These are phyloP conservation scores for Nemophila menziesii DNA, from an alignment of 257 asterid species.

Conservation along the genomic window DNA sequence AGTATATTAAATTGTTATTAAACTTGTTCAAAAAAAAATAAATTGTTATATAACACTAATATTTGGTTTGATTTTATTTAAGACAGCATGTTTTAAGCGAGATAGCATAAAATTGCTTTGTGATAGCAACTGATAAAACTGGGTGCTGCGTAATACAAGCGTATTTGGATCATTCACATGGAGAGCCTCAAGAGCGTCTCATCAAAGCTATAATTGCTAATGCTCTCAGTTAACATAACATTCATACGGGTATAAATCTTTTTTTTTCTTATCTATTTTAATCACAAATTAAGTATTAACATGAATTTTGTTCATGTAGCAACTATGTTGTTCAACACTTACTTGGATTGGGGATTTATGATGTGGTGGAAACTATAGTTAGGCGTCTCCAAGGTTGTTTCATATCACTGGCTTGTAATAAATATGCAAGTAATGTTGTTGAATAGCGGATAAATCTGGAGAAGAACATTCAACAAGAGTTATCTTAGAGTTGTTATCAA, in stretches of 20 bases:
- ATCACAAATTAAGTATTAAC: neutral
- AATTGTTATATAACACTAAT: no score
- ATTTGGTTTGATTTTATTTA: no score
- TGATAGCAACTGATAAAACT: constrained; percentile 48
- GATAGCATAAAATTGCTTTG: constrained; percentile 33
- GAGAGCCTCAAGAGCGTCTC: constrained; percentile 35
- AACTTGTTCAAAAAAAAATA: no score
- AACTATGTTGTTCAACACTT: constrained; percentile 81
- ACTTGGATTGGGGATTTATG: constrained; percentile 35
- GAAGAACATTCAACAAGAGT: constrained; percentile 19
- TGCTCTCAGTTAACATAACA: constrained; percentile 44
- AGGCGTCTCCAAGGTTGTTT: constrained; percentile 37
- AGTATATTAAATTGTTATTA: no score
- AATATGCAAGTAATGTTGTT: constrained; percentile 70
- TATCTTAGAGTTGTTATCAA: constrained; percentile 36
- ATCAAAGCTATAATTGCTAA: constrained; percentile 33
- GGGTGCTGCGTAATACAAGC: constrained; percentile 73
- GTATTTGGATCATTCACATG: constrained; percentile 45
- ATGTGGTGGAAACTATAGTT: constrained; percentile 26
- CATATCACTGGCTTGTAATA: constrained; percentile 43
- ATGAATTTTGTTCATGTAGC: constrained; percentile 16
- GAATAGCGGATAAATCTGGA: constrained; percentile 35
- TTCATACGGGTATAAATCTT: constrained; percentile 50
- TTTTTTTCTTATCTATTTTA: constrained; percentile 3
- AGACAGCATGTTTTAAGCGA: constrained; percentile 42